A percentile compares a stretch with the other conserved stretches of the same genome.
Conservation (phyloP, 2,329 filamentous ascomycete genomes). For the Trichoderma lentiforme region DNA sequence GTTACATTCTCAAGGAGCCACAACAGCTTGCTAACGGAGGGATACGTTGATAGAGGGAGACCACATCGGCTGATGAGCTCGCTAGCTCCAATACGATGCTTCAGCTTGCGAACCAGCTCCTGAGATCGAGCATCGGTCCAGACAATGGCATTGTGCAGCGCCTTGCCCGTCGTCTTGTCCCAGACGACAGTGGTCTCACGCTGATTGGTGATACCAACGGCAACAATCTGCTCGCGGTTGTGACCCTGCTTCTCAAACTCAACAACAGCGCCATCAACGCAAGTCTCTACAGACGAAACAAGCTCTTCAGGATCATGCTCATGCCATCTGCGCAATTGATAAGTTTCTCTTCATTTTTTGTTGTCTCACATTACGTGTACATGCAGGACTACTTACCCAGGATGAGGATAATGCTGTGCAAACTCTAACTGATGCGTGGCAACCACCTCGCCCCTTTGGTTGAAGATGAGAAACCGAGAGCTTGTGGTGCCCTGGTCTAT, state of each 20-base stretch:
- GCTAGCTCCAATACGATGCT: slow-evolving; percentile 61
- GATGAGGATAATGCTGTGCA: slow-evolving; percentile 68
- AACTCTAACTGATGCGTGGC: slow-evolving; percentile 75
- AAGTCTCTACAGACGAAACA: slow-evolving; percentile 66
- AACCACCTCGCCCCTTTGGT: slow-evolving; percentile 64
- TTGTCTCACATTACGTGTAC: neutral
- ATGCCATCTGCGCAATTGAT: slow-evolving; percentile 61
- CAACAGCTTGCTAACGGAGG: slow-evolving; percentile 72
- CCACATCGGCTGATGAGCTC: slow-evolving; percentile 67
- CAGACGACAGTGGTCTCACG: slow-evolving; percentile 78
- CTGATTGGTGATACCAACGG: slow-evolving; percentile 80
- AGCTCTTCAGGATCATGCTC: slow-evolving; percentile 79
- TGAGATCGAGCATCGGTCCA: slow-evolving; percentile 82
- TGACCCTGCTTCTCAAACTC: slow-evolving; percentile 67
- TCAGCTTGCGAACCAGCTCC: slow-evolving; percentile 69
- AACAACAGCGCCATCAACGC: slow-evolving; percentile 70
- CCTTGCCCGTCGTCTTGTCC: slow-evolving; percentile 73
- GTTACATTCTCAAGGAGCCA: slow-evolving; percentile 72
- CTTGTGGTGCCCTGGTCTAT: slow-evolving; percentile 81
- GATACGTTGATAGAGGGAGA: slow-evolving; percentile 77
- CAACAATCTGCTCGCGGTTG: slow-evolving; percentile 63
- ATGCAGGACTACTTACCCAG: slow-evolving; percentile 56
- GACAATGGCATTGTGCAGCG: slow-evolving; percentile 76
- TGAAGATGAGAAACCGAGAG: slow-evolving; percentile 75
- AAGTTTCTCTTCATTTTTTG: neutral